These are phyloP conservation scores for Ogataea saltuana DNA, from an alignment of 805 yeast genomes.

Conservation along the genomic window DNA sequence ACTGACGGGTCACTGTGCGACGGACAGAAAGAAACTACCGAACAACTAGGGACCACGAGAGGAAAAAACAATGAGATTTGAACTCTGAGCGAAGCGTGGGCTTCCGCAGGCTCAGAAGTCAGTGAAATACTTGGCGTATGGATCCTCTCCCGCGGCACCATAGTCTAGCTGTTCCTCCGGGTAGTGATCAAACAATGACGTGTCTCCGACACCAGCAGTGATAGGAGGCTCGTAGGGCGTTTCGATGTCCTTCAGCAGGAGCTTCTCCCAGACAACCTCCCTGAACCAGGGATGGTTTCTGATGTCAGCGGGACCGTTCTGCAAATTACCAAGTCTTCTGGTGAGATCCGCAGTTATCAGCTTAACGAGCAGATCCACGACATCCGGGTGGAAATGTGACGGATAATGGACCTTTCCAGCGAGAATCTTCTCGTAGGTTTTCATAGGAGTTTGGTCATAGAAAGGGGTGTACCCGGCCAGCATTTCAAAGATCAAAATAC, in stretches of 20 bases:
- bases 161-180: slow-evolving; percentile 84
- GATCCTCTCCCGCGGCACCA: slow-evolving; percentile 60
- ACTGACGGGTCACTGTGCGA: too few relatives aligned
- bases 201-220: slow-evolving; percentile 63
- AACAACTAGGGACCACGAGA: too few relatives aligned
- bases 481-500: slow-evolving; percentile 62
- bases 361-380: slow-evolving; percentile 50
- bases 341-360: slow-evolving; percentile 58
- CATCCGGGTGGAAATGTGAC: slow-evolving; percentile 56
- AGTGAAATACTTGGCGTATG: slow-evolving; percentile 33
- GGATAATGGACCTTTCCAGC: slow-evolving; percentile 57
- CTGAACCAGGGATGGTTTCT: slow-evolving; percentile 60
- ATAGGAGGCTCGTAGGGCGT: slow-evolving; percentile 68
- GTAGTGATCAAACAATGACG: slow-evolving; percentile 65
- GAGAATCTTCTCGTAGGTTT: slow-evolving; percentile 60
- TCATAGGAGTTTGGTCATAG: slow-evolving; percentile 65
- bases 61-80: neutral
- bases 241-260: slow-evolving; percentile 56
- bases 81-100: slow-evolving; percentile 6
- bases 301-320: slow-evolving; percentile 58
- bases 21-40: too few relatives aligned
- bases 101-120: slow-evolving; percentile 27
- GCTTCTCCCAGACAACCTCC: slow-evolving; percentile 63
- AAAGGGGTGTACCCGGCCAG: slow-evolving; percentile 64
- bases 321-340: slow-evolving; percentile 56